These are phyloP conservation scores for Aureobasidium sp. DNA, from an alignment of 2,329 filamentous ascomycete species.

Conservation along the genomic window DNA sequence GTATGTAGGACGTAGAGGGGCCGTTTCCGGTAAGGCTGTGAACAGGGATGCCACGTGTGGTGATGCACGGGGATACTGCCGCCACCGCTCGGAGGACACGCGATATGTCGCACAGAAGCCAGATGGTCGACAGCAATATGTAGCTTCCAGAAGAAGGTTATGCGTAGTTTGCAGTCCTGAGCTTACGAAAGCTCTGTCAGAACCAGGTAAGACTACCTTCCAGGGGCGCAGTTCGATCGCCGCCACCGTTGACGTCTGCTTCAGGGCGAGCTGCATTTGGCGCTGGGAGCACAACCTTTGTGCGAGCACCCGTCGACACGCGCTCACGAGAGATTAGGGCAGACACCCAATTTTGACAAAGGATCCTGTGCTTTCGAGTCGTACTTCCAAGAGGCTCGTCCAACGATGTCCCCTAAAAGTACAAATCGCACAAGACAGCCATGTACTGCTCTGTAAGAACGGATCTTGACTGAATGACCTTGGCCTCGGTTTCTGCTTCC, in stretches of 20 bases:
- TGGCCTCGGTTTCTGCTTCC: not conserved
- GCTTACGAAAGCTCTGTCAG: not conserved
- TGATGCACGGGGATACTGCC: not conserved
- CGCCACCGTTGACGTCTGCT: not conserved
- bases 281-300: not conserved
- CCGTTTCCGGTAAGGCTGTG: not conserved
- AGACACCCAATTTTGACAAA: not conserved
- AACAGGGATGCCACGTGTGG: not conserved
- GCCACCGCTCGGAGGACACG: not conserved
- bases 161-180: not conserved
- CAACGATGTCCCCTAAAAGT: not conserved
- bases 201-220: not conserved
- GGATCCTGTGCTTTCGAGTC: not conserved
- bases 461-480: not conserved
- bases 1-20: not conserved
- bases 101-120: not conserved
- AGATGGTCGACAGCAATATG: not conserved
- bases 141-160: not conserved
- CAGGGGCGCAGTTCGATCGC: not conserved
- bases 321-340: not conserved
- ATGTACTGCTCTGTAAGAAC: not conserved
- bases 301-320: not conserved
- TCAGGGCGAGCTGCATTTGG: not conserved
- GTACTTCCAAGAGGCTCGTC: not conserved
- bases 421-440: slow-evolving; percentile 4